Percentiles rank a stretch among this genome's conserved stretches.
These are phyloP conservation scores for Chlorociboria aeruginascens DNA, from an alignment of 495 filamentous ascomycete genomes.

Conservation along the genomic window DNA sequence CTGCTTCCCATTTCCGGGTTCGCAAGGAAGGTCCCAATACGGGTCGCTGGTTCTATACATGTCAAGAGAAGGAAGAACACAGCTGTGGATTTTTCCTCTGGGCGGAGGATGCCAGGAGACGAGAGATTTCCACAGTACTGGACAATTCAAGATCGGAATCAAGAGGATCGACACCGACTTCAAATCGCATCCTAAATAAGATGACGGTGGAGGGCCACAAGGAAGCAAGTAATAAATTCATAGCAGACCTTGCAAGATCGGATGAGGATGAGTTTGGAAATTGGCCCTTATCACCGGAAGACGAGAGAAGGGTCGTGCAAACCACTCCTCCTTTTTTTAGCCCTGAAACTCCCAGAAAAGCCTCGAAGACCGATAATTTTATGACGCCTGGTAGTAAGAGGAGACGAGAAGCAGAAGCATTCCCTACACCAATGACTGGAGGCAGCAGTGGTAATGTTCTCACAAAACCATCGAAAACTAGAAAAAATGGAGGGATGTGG, in stretches of 20 bases:
- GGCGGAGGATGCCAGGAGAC: conserved; percentile 45
- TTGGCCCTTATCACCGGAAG: conserved; percentile 7
- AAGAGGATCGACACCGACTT: neutral
- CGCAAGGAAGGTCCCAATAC: conserved; percentile 57
- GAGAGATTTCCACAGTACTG: conserved; percentile 39
- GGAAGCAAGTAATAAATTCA: neutral
- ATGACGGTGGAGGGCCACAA: conserved; percentile 8
- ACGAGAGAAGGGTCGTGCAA: conserved; percentile 8
- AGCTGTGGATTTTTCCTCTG: conserved; percentile 63
- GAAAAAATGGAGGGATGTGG: conserved; percentile 7
- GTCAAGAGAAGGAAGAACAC: conserved; percentile 35
- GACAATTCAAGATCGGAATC: conserved; percentile 28
- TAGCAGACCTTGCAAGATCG: neutral
- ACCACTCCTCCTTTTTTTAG: conserved; percentile 7
- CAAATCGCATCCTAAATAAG: neutral
- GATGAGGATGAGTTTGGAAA: conserved; percentile 16
- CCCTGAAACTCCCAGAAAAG: conserved; percentile 35
- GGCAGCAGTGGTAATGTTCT: conserved; percentile 19
- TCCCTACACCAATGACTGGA: conserved; percentile 15
- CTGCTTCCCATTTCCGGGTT: conserved; percentile 45
- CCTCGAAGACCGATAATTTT: conserved; percentile 25
- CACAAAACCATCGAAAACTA: conserved; percentile 13
- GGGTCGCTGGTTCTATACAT: conserved; percentile 58
- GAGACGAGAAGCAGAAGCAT: conserved; percentile 28
- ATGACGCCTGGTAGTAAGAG: conserved; percentile 41